phyloP scores from a whole-genome alignment of 2,329 filamentous ascomycete species.

The Fusarium paranaense region DNA sequence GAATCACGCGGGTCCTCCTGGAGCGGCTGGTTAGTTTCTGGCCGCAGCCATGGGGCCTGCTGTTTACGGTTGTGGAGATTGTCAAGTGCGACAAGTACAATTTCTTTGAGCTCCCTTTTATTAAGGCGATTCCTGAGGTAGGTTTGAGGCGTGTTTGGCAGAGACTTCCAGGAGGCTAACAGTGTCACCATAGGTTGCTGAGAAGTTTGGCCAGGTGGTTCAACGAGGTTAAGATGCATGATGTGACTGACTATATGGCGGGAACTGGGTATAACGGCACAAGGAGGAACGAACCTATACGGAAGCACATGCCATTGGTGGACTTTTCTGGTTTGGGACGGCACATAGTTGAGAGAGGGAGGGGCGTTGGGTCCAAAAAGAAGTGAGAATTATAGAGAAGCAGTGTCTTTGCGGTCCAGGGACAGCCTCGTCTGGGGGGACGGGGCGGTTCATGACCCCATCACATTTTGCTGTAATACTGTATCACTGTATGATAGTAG shows the following conservation, averaged over 20 bases:
- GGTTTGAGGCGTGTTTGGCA: constrained; percentile 29
- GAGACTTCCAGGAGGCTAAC: constrained; percentile 14
- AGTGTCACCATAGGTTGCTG: constrained; percentile 46
- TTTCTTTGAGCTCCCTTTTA: constrained; percentile 93
- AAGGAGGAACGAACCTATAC: constrained; percentile 27
- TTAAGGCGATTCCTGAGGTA: constrained; percentile 91
- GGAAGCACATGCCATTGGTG: constrained; percentile 27
- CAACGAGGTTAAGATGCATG: constrained; percentile 45
- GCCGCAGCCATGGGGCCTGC: constrained; percentile 95
- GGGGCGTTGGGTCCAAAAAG: constrained; percentile 44
- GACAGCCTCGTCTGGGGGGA: constrained; percentile 45
- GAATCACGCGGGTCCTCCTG: constrained; percentile 88
- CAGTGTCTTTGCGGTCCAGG: constrained; percentile 25
- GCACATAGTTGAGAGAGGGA: constrained; percentile 36
- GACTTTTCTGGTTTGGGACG: constrained; percentile 41
- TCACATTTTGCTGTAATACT: constrained; percentile 48
- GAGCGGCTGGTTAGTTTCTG: constrained; percentile 90
- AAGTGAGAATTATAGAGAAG: constrained; percentile 45
- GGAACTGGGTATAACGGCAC: constrained; percentile 23
- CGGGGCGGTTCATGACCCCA: constrained; percentile 20
- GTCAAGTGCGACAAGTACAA: constrained; percentile 90
- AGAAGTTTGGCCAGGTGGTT: constrained; percentile 51
- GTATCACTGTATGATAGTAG: constrained; percentile 54
- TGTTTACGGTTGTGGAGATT: constrained; percentile 88
- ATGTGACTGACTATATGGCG: constrained; percentile 4